Conservation (phyloP, 2,329 filamentous ascomycete genomes). For the Cryphonectria japonica region DNA sequence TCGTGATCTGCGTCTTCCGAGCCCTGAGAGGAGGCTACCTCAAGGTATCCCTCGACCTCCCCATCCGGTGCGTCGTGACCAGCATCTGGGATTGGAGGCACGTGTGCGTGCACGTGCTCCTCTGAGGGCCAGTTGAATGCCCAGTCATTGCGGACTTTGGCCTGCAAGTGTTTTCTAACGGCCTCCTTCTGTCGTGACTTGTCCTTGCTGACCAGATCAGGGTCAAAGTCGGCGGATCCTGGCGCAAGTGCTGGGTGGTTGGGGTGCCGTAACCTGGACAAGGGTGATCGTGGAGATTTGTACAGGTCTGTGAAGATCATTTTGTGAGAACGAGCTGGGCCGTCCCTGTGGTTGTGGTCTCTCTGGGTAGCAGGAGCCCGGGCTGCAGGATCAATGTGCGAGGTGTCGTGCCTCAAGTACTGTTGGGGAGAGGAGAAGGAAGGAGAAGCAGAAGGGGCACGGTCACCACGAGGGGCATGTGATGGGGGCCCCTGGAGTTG, state of each 20-base stretch:
- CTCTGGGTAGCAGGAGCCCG: not conserved
- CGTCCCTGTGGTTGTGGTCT: not conserved
- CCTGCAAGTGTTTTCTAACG: constrained; percentile 57
- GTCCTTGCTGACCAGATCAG: constrained; percentile 64
- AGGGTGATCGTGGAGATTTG: constrained; percentile 57
- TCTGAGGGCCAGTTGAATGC: constrained; percentile 58
- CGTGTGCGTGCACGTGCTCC: constrained; percentile 5
- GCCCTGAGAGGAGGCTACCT: constrained; percentile 23
- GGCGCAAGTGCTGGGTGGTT: constrained; percentile 39
- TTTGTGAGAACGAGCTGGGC: constrained; percentile 30
- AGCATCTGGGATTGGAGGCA: constrained; percentile 4
- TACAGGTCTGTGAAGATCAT: constrained; percentile 66
- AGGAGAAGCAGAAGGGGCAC: not conserved
- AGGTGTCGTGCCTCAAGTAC: not conserved
- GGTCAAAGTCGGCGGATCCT: constrained; percentile 54
- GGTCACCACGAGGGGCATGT: constrained; percentile 13
- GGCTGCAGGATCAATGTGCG: not conserved
- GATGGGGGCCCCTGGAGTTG: not conserved
- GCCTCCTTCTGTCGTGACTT: constrained; percentile 67
- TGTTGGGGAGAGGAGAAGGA: constrained; percentile 6
- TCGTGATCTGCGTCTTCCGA: not conserved
- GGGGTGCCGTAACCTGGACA: constrained; percentile 54
- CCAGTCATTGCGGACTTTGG: constrained; percentile 64
- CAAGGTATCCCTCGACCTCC: constrained; percentile 21
- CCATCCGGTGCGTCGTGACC: constrained; percentile 7